Evolutionary conservation across 495 filamentous ascomycete genomes (phyloP).

Genomic region (Baudoinia panamericana): DNA sequence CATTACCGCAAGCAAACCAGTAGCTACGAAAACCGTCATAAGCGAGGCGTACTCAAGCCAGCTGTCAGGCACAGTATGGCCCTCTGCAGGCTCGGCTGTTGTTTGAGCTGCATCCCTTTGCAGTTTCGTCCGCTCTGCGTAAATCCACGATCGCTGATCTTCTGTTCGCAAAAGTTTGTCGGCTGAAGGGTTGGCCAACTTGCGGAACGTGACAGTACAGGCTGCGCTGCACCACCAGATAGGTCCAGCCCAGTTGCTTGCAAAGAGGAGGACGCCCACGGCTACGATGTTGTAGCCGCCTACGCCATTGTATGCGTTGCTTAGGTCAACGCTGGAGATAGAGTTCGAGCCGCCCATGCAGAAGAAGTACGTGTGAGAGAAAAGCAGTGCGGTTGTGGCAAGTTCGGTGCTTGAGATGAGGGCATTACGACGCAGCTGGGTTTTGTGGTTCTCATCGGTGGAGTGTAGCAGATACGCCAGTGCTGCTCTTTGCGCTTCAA

Average conservation of each 20-base stretch:
- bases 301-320: slow-evolving; percentile 34
- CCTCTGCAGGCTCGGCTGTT: not conserved
- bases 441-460: not conserved
- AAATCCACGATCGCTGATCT: slow-evolving; percentile 14
- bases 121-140: slow-evolving; percentile 15
- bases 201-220: slow-evolving; percentile 40
- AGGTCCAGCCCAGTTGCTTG: slow-evolving; percentile 81
- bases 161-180: not conserved
- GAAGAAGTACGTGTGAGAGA: slow-evolving; percentile 56
- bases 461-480: slow-evolving; percentile 1
- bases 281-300: slow-evolving; percentile 43
- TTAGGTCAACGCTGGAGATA: slow-evolving; percentile 61
- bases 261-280: slow-evolving; percentile 66
- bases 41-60: slow-evolving; percentile 41
- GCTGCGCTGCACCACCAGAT: slow-evolving; percentile 60
- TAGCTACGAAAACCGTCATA: slow-evolving; percentile 52
- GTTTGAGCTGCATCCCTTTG: slow-evolving; percentile 3
- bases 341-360: slow-evolving; percentile 84
- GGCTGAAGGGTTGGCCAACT: not conserved
- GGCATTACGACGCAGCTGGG: slow-evolving; percentile 6
- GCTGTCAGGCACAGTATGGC: not conserved
- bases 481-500: slow-evolving; percentile 36
- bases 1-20: slow-evolving; percentile 61
- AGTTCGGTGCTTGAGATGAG: slow-evolving; percentile 15
- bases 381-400: slow-evolving; percentile 24